Evolutionary conservation across 257 asterid species (phyloP).

Genomic region (Nicotiana knightiana): DNA sequence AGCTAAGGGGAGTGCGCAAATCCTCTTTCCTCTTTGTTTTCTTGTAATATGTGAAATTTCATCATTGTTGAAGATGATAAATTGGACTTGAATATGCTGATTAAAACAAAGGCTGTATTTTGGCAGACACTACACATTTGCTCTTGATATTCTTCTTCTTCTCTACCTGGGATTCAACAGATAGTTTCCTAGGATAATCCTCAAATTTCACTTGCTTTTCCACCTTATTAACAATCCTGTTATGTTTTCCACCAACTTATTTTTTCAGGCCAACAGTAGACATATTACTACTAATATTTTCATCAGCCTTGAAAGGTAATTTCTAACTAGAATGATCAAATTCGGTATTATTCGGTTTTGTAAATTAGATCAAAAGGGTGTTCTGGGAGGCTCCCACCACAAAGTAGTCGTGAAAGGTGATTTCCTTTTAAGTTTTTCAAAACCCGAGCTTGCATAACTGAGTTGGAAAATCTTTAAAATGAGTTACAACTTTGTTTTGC

Average conservation of each 20-base stretch:
- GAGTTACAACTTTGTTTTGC: too few species aligned
- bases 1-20: too few species aligned
- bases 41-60: too few species aligned
- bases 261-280: background rate
- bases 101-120: background rate
- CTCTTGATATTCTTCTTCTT: constrained; percentile 4
- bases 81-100: background rate
- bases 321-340: background rate
- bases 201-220: constrained; percentile 20
- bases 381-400: constrained; percentile 39
- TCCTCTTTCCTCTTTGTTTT: too few species aligned
- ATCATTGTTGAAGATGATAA: constrained; percentile 8
- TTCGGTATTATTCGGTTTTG: background rate
- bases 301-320: background rate
- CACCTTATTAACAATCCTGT: constrained; percentile 17
- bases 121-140: constrained; percentile 11
- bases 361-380: constrained; percentile 38
- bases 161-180: constrained; percentile 15
- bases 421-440: too few species aligned
- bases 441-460: too few species aligned
- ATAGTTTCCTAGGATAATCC: constrained; percentile 8
- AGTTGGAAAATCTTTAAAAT: too few species aligned
- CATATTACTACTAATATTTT: background rate
- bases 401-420: constrained; percentile 15
- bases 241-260: background rate